phyloP scores from a whole-genome alignment of 148 eudicot genomes.

The Rhododendron ovatum region DNA sequence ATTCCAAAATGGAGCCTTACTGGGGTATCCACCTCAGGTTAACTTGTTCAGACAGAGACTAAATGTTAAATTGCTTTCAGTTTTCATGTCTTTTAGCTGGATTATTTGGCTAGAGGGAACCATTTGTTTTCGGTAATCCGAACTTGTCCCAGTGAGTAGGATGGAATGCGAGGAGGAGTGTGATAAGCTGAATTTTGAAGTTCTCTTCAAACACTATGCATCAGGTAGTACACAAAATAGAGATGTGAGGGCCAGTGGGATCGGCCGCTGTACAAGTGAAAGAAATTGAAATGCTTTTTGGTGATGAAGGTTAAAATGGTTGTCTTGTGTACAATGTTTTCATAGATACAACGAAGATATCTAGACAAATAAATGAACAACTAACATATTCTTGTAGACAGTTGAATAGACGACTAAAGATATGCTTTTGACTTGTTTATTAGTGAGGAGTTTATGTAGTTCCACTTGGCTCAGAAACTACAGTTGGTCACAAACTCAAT shows the following conservation, averaged over 20 bases:
- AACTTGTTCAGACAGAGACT: background rate
- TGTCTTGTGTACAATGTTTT: background rate
- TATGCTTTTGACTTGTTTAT: background rate
- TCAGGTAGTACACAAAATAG: background rate
- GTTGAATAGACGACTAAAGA: background rate
- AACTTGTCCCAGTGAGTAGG: background rate
- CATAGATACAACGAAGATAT: background rate
- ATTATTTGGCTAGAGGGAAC: background rate
- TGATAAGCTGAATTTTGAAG: background rate
- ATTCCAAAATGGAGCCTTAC: background rate
- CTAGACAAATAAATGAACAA: background rate
- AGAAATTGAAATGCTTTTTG: background rate
- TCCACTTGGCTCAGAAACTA: background rate
- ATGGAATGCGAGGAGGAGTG: background rate
- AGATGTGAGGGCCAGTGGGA: background rate
- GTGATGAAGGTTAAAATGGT: background rate
- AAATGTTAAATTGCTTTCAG: slow-evolving; percentile 1
- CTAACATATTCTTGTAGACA: background rate
- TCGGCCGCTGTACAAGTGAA: background rate
- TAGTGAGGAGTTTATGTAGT: background rate
- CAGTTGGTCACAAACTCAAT: background rate
- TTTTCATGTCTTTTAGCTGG: background rate
- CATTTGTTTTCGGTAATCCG: background rate
- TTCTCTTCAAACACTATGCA: background rate
- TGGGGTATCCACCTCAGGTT: background rate